Base-by-base conservation (phyloP, 2,329 filamentous ascomycete species). In the Verticillium klebahnii region DNA sequence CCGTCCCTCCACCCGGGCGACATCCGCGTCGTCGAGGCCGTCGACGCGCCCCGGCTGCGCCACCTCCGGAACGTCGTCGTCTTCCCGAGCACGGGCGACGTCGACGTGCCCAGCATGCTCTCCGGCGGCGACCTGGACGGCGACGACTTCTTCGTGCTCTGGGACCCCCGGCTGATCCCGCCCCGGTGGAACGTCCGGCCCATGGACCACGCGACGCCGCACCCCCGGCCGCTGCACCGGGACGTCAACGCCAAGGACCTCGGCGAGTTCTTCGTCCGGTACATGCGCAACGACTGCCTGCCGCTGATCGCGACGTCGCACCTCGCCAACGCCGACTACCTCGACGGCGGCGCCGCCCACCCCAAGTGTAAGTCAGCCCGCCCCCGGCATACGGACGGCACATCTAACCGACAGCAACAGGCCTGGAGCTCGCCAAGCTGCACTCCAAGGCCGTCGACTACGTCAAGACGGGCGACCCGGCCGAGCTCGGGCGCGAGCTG, bases 391-490 rank as follows among this genome's bases (percentile, higher is more conserved):
- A n/a, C n/a, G n/a, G n/a, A 60, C 29, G 29, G 5, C 5, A 29
- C 29, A 4, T 67, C 56, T 50, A 23, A 59, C 40, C 4, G 3
- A 54, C n/a, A 8, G n/a, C 12, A 15, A n/a, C 9, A 87, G 85
- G 85, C 68, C 75, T 95, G 0, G 78, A 87, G 58, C 80, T 98
- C 5, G 93, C 94, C 2, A 78, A 83, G 9, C 78, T 98, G 2
- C 95, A 99, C 72, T 98, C 95, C 0, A 87, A 88, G 67, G 94
- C 95, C 0, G 95, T 99, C 1, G 95, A 99, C 73, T 99, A 95
- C 71, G 88, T 91, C 55, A 99, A 99, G 77, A 94, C 92, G 1
- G 95, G 95, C 0, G 82, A 89, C 11, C 85, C 90, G 0, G 94
- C 93, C 0, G 76, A 82, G 23, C 89, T 96, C 79, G 78, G 80